A percentile compares a stretch with the other conserved stretches of the same genome.
These are phyloP conservation scores for Candida golubevii DNA, from an alignment of 805 yeast genomes.

Conservation along the genomic window DNA sequence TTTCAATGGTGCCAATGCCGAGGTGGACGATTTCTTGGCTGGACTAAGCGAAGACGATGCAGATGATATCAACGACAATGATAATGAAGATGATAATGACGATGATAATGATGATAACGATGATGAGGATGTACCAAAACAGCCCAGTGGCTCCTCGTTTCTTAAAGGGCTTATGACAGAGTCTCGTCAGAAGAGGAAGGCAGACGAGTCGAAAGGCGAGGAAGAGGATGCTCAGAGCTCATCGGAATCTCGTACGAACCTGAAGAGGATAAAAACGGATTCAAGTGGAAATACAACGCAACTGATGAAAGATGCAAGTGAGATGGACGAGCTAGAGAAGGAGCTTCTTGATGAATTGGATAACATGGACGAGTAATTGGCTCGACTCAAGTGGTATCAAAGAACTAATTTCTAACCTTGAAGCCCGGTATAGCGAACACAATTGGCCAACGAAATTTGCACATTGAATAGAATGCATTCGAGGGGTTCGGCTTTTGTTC, in stretches of 20 bases:
- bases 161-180: slow-evolving; percentile 23
- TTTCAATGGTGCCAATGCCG: slow-evolving; percentile 40
- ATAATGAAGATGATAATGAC: slow-evolving; percentile 24
- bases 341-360: slow-evolving; percentile 52
- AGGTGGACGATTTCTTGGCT: slow-evolving; percentile 47
- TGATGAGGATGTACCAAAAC: slow-evolving; percentile 2
- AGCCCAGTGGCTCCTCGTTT: slow-evolving; percentile 19
- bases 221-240: slow-evolving; percentile 13
- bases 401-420: too few relatives aligned
- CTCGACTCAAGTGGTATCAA: too few relatives aligned
- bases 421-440: too few relatives aligned
- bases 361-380: slow-evolving; percentile 19
- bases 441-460: too few relatives aligned
- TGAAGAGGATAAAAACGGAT: slow-evolving; percentile 5
- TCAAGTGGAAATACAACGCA: slow-evolving; percentile 7
- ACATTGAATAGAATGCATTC: too few relatives aligned
- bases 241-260: neutral
- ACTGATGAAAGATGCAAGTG: slow-evolving; percentile 16
- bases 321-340: slow-evolving; percentile 46
- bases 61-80: slow-evolving; percentile 30
- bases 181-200: slow-evolving; percentile 16
- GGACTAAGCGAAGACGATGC: slow-evolving; percentile 38
- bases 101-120: slow-evolving; percentile 3
- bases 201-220: slow-evolving; percentile 17
- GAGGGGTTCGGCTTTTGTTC: too few relatives aligned